Base-by-base conservation (phyloP, 2,329 filamentous ascomycete species). In the Penicillium psychrosexuale region DNA sequence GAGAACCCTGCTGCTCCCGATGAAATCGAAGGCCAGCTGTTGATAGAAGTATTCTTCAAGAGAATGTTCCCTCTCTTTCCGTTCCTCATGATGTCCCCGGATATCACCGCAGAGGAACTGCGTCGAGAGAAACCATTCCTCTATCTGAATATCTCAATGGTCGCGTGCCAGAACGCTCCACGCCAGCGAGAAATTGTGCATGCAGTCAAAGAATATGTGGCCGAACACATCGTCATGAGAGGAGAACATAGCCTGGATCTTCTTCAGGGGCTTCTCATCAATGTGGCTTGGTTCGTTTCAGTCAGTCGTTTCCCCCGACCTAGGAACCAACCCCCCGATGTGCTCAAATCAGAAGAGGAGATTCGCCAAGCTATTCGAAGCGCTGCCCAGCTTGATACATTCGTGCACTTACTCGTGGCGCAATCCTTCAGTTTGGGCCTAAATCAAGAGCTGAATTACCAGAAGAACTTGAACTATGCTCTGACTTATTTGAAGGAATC, bases 351-450 rank as follows among this genome's bases (percentile, higher is more conserved):
- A 1, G 50, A 57, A 8, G 51, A 56, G 24, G 27, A 58, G 31
- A 19, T 48, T 13, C 54, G 59, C 8, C 22, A 50, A 30, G 17
- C 58, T 9, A 19, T 47, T 37, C 60, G 54, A 17, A 42, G 40
- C n/a, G 59, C 37, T 17, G 24, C 76, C 0, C 82, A 84, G 56
- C 64, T 84, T 12, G 77, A 77, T 61, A 82, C 80, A 48, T 67
- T 84, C 3, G 64, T 83, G 3, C 73, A 78, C 8, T 60, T 84
- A 19, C 78, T 80, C 1, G 66, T 74, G 12, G 79, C 77, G 5
- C 72, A 83, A 1, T 69, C 77, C 8, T 74, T 74, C 0, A 80
- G 82, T 51, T 63, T 83, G 34, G 77, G 76, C 2, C 63, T 84
- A 12, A 78, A 57, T 37, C 55, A 60, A 38, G 53, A 44, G 2